phyloP scores from a whole-genome alignment of 1,284 basidiomycete genomes.

The Ceratorhiza oryzae-sativae region DNA sequence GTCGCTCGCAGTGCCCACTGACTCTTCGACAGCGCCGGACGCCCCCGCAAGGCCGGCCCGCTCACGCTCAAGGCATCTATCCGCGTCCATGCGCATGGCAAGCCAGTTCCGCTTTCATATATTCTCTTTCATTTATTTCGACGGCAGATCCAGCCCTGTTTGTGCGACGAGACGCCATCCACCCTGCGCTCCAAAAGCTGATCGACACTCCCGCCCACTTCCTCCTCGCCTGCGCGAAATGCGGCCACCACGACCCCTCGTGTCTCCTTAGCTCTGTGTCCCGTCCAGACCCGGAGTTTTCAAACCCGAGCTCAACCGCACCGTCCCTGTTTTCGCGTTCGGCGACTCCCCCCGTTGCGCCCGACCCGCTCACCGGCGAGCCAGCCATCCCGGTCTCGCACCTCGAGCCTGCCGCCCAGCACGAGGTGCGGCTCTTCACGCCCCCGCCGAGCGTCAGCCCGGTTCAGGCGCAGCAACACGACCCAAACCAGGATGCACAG shows the following conservation, averaged over 20 bases:
- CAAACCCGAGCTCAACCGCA: slow-evolving; percentile 1
- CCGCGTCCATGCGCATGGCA: slow-evolving; percentile 26
- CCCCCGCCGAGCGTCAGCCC: slow-evolving; percentile 20
- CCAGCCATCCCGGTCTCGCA: background rate
- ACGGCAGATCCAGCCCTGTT: background rate
- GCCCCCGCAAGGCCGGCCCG: slow-evolving; percentile 27
- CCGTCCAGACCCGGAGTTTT: background rate
- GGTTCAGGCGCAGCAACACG: background rate
- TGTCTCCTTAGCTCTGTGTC: background rate
- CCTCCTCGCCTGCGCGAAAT: slow-evolving; percentile 8
- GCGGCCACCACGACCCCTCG: slow-evolving; percentile 13
- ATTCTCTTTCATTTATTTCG: background rate
- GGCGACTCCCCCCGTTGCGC: background rate
- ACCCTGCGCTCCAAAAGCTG: slow-evolving; percentile 17
- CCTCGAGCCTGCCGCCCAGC: background rate
- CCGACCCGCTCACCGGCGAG: background rate
- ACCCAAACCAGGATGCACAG: background rate
- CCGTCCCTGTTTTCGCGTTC: slow-evolving; percentile 16
- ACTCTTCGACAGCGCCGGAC: slow-evolving; percentile 8
- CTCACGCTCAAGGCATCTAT: slow-evolving; percentile 34
- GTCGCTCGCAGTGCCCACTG: background rate
- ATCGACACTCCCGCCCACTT: slow-evolving; percentile 14
- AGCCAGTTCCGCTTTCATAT: background rate
- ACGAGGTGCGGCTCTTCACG: slow-evolving; percentile 6
- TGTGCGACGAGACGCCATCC: slow-evolving; percentile 26